Conservation (phyloP, 176 grass and related monocot species). For the Neostapfia colusana region DNA sequence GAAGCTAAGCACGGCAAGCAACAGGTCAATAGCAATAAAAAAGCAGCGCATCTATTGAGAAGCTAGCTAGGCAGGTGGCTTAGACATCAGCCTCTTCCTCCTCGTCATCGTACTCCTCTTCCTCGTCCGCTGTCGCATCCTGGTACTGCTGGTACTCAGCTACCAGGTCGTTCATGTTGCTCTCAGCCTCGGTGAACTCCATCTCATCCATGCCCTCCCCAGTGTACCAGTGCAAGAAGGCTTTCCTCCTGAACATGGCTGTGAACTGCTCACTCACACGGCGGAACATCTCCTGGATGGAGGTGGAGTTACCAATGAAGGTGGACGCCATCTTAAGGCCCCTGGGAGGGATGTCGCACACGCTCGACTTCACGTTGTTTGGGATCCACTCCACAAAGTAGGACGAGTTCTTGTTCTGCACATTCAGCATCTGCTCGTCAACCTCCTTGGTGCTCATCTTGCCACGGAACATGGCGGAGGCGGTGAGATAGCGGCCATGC, state of each 20-base stretch:
- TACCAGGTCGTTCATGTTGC: constrained; percentile 60
- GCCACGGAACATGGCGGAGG: constrained; percentile 91
- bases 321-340: too few species aligned
- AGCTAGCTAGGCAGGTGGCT: constrained; percentile 15
- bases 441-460: constrained; percentile 99
- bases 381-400: too few species aligned
- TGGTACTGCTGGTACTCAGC: constrained; percentile 61
- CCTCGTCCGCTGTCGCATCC: constrained; percentile 52
- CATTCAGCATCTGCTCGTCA: constrained; percentile 91
- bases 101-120: constrained; percentile 48
- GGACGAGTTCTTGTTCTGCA: constrained; percentile 99
- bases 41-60: constrained; percentile 9
- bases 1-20: constrained; percentile 18
- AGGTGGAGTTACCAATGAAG: too few species aligned
- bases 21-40: constrained; percentile 19
- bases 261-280: too few species aligned
- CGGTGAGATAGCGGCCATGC: constrained; percentile 78
- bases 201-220: too few species aligned
- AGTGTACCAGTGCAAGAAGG: too few species aligned
- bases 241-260: too few species aligned
- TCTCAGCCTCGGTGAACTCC: constrained; percentile 72
- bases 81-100: constrained; percentile 52
- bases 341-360: too few species aligned
- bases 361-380: too few species aligned
- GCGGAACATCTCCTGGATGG: too few species aligned